Evolutionary conservation across 2,329 filamentous ascomycete genomes (phyloP).

Genomic region (Trichoderma oligosporum): DNA sequence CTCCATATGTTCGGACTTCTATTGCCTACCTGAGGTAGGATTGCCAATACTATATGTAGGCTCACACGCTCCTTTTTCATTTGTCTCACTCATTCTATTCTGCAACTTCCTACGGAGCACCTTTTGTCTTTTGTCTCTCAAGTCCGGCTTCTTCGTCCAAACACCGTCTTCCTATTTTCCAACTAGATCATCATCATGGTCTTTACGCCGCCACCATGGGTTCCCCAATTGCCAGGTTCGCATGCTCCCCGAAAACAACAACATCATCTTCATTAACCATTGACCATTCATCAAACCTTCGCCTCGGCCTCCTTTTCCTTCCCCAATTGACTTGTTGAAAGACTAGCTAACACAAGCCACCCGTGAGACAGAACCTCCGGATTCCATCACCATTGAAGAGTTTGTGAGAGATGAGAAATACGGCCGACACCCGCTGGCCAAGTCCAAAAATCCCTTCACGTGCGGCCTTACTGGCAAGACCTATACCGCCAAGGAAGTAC

Average conservation of each 20-base stretch:
- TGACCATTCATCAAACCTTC: too few species aligned
- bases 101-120: background rate
- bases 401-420: slow-evolving; percentile 73
- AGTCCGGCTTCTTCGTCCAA: background rate
- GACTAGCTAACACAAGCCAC: too few species aligned
- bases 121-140: background rate
- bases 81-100: background rate
- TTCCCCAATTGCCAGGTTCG: slow-evolving; percentile 39
- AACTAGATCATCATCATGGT: slow-evolving; percentile 39
- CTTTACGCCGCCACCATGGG: slow-evolving; percentile 60
- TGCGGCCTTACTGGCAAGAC: slow-evolving; percentile 70
- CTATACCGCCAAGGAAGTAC: slow-evolving; percentile 60
- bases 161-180: background rate
- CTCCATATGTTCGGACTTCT: background rate
- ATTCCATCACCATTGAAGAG: slow-evolving; percentile 68
- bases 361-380: slow-evolving; percentile 54
- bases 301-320: too few species aligned
- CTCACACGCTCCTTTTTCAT: too few species aligned
- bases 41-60: too few species aligned
- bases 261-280: too few species aligned
- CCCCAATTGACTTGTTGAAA: background rate
- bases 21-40: background rate
- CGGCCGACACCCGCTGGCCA: slow-evolving; percentile 60
- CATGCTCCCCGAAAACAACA: background rate
- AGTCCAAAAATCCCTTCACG: slow-evolving; percentile 68